phyloP scores from a whole-genome alignment of 2,329 filamentous ascomycete genomes.

The Septoria petroselini region DNA sequence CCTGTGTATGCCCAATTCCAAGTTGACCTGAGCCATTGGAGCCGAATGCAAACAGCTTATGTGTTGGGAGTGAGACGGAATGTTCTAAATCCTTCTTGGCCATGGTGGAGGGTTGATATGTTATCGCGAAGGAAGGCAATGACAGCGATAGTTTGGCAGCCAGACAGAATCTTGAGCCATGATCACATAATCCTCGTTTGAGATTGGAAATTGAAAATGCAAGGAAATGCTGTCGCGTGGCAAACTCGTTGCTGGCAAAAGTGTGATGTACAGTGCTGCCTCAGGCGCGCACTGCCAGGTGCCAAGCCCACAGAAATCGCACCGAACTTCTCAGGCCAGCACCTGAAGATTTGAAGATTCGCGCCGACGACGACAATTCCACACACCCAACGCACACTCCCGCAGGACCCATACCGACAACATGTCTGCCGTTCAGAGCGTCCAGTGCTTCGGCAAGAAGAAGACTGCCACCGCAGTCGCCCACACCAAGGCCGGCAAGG shows the following conservation, averaged over 20 bases:
- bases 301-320: conserved; percentile 16
- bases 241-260: no score
- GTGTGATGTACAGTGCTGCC: background rate
- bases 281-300: background rate
- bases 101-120: background rate
- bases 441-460: conserved; percentile 97
- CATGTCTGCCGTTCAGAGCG: conserved; percentile 65
- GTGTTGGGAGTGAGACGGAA: background rate
- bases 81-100: background rate
- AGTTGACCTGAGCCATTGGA: conserved; percentile 55
- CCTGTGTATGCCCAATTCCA: conserved; percentile 45
- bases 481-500: conserved; percentile 87
- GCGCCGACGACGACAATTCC: conserved; percentile 18
- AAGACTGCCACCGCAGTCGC: conserved; percentile 69
- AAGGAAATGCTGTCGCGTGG: no score
- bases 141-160: background rate
- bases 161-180: background rate
- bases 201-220: no score
- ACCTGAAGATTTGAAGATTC: conserved; percentile 6
- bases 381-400: conserved; percentile 12
- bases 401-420: conserved; percentile 23
- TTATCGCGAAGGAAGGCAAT: no score
- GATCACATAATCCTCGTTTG: no score
- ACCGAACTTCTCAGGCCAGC: background rate
- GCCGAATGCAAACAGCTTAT: conserved; percentile 40